phyloP scores from a whole-genome alignment of 208 protist species.

The Angomonas desouzai region DNA sequence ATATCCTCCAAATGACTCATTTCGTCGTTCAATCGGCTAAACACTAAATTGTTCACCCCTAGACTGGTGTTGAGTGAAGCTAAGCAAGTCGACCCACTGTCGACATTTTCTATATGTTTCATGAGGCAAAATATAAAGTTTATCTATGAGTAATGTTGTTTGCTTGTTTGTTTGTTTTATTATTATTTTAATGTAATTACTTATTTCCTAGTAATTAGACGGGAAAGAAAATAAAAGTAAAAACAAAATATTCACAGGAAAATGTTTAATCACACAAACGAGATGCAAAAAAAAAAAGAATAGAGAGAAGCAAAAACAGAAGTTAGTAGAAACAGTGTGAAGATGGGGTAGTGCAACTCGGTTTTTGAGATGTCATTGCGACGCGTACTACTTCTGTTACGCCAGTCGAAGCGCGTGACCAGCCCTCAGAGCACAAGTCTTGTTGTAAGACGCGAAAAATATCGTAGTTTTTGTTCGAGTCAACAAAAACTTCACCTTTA shows the following conservation, averaged over 20 bases:
- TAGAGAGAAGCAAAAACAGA: not conserved
- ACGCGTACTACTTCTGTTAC: not conserved
- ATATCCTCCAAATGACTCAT: constrained; percentile 67
- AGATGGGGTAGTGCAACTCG: not conserved
- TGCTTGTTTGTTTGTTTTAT: too few species aligned
- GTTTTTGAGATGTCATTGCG: not conserved
- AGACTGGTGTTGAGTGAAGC: constrained; percentile 22
- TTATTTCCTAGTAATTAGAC: too few species aligned
- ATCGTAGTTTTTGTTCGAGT: not conserved
- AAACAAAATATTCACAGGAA: too few species aligned
- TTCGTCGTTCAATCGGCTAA: constrained; percentile 70
- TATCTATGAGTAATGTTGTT: too few species aligned
- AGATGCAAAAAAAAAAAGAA: not conserved
- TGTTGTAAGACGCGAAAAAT: not conserved
- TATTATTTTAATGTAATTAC: too few species aligned
- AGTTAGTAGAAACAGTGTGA: constrained; percentile 8
- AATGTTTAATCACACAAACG: too few species aligned
- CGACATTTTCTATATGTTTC: not conserved
- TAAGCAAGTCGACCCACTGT: not conserved
- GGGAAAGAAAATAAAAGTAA: constrained; percentile 15
- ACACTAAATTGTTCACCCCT: constrained; percentile 26
- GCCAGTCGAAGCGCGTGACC: not conserved
- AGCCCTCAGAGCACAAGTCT: not conserved
- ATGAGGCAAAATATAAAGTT: too few species aligned
- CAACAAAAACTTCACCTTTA: not conserved